Evolutionary conservation across 768 basidiomycete genomes (phyloP).

Genomic region (Amanita jacksonii): DNA sequence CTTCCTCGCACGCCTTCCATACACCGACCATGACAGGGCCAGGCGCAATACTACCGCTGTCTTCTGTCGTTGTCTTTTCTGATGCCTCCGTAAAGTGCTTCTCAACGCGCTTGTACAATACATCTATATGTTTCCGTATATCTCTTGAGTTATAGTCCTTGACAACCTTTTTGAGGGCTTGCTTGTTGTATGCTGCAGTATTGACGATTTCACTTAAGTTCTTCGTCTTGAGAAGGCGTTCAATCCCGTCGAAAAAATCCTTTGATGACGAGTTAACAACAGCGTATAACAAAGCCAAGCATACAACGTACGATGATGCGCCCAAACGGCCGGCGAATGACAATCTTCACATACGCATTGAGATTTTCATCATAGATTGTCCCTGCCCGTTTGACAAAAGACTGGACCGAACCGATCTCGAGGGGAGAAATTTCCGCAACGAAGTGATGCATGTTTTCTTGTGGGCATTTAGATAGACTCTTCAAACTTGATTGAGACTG

Average conservation of each 20-base stretch:
- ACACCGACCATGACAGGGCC: constrained; percentile 72
- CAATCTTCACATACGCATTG: constrained; percentile 74
- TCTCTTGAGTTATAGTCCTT: constrained; percentile 87
- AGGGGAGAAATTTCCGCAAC: constrained; percentile 71
- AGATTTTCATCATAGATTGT: constrained; percentile 86
- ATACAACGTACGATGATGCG: constrained; percentile 59
- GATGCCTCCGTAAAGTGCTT: constrained; percentile 90
- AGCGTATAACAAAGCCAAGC: neutral
- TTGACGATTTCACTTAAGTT: constrained; percentile 68
- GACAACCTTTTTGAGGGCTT: constrained; percentile 71
- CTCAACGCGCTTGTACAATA: constrained; percentile 83
- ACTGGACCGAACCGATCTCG: constrained; percentile 49
- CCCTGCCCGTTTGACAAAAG: constrained; percentile 67
- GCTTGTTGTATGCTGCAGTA: constrained; percentile 67
- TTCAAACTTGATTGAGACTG: constrained; percentile 19
- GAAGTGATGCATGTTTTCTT: constrained; percentile 97
- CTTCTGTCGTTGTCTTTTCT: constrained; percentile 52
- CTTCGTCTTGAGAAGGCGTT: constrained; percentile 75
- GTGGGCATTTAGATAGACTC: neutral
- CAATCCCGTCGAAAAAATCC: constrained; percentile 94
- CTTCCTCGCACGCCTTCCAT: constrained; percentile 88
- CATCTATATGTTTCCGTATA: constrained; percentile 79
- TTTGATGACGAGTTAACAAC: constrained; percentile 19
- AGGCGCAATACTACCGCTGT: constrained; percentile 41
- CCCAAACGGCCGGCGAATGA: constrained; percentile 78